Conservation (phyloP, 495 filamentous ascomycete genomes). For the Eremomyces bilateralis region DNA sequence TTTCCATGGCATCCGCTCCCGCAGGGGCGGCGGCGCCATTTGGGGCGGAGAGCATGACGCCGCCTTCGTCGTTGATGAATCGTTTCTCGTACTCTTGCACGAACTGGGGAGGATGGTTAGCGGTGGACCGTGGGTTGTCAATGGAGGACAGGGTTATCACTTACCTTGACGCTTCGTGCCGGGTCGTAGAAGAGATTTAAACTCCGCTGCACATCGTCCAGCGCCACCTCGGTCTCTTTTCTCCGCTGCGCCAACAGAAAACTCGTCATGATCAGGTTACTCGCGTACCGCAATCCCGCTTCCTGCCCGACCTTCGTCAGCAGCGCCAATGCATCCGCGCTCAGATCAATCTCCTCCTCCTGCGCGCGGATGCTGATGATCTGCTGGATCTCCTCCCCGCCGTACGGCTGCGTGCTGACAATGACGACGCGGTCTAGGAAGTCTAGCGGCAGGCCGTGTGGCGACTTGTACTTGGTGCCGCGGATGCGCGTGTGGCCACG, state of each 20-base stretch:
- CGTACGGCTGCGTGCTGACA: constrained; percentile 85
- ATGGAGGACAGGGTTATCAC: not conserved
- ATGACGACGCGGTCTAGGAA: constrained; percentile 94
- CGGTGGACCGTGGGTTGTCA: not conserved
- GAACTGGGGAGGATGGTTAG: constrained; percentile 25
- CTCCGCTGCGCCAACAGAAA: constrained; percentile 64
- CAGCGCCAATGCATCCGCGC: constrained; percentile 69
- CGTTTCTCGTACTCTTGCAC: constrained; percentile 76
- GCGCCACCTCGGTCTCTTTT: constrained; percentile 51
- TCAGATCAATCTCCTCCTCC: constrained; percentile 86
- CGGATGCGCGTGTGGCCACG: constrained; percentile 78
- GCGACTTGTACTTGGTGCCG: constrained; percentile 76
- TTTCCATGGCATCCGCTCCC: constrained; percentile 48
- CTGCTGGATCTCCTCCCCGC: constrained; percentile 62
- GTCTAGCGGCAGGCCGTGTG: constrained; percentile 84
- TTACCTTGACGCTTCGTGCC: constrained; percentile 48
- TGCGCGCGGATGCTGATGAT: constrained; percentile 80
- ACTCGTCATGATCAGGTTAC: constrained; percentile 88
- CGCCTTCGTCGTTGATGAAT: constrained; percentile 72
- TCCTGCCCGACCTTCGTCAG: constrained; percentile 91
- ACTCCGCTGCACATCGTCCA: constrained; percentile 79
- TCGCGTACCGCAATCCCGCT: constrained; percentile 76
- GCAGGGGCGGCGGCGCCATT: constrained; percentile 30
- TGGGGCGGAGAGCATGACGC: constrained; percentile 42
- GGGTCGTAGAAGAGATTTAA: constrained; percentile 89